Evolutionary conservation across 768 basidiomycete genomes (phyloP), one percentile per base, ranked within the genome.

Genomic region (Russula vinacea): DNA sequence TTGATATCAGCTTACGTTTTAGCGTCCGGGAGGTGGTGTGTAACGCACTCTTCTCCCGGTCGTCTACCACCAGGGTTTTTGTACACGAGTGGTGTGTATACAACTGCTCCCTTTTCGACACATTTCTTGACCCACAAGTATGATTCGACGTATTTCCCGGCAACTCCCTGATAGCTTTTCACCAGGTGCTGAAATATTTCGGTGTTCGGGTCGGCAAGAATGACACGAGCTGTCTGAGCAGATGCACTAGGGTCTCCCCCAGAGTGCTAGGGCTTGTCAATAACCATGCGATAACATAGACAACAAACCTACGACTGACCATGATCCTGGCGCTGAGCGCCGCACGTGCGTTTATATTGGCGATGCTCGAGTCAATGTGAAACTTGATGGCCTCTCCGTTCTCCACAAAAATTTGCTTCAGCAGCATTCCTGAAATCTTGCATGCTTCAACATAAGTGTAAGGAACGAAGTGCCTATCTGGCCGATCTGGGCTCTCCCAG

Each of bases 91-190:
- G 89, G 89, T 1, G 90, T 91, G 68, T 85, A 91, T 47, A 81
- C 73, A 26, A 90, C 76, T 8, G 79, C 70, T 2, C 86, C 83
- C 65, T 80, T 85, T 69, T 90, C 89, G 56, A 91, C 83, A 64
- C 90, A 92, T 70, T 87, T 88, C 76, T 90, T 90, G 56, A 92
- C 87, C 90, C 90, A 92, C 22, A 89, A 75, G 70, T 88, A 87
- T 11, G 88, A 88, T 68, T 92, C 90, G 53, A 92, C 84, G 66
- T 87, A 87, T 73, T 90, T 92, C 54, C 86, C 81, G 3, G 86
- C 78, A 40, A 84, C 79, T 51, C 83, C 82, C 73, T 91, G 87
- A 70, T 87, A 88, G 0, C 79, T 82, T 70, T 87, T 89, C 58
- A 90, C 83, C 13, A 92, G 82, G 68, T 86, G 84, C 19, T 83